phyloP scores from a whole-genome alignment of 306 rosid species.

The Sicyos edulis region DNA sequence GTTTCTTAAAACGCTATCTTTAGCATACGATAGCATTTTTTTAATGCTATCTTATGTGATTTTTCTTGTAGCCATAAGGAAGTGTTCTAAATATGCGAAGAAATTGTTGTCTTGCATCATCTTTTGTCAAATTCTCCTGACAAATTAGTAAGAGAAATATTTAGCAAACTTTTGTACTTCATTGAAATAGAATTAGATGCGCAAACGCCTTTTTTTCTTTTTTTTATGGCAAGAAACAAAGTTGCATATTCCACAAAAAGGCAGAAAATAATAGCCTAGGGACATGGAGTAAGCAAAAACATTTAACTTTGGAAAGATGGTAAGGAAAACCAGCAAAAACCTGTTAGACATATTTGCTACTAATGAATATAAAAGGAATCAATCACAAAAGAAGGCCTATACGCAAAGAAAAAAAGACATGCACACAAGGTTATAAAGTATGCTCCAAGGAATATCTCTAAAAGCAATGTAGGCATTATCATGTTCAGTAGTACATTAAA shows the following conservation, averaged over 20 bases:
- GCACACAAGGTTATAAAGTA: background rate
- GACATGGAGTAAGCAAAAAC: too few species aligned
- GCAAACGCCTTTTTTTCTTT: too few species aligned
- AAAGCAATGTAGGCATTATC: background rate
- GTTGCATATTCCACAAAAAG: too few species aligned
- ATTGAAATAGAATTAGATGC: too few species aligned
- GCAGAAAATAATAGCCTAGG: too few species aligned
- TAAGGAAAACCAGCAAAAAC: background rate
- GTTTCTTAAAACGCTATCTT: too few species aligned
- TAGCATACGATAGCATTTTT: too few species aligned
- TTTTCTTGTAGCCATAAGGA: too few species aligned
- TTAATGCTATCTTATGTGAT: too few species aligned
- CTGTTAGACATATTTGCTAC: background rate
- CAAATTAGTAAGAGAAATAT: slow-evolving; percentile 11
- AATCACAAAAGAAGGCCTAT: background rate
- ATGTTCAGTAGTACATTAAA: background rate
- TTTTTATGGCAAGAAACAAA: too few species aligned
- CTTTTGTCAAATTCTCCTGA: slow-evolving; percentile 76
- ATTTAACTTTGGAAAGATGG: too few species aligned
- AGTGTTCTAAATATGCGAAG: slow-evolving; percentile 72
- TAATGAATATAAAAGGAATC: too few species aligned
- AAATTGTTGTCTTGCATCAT: slow-evolving; percentile 90
- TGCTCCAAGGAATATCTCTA: background rate
- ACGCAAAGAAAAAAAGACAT: background rate
- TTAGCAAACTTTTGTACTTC: background rate